Evolutionary conservation across 2,329 filamentous ascomycete species (phyloP).

Genomic region (Trichoderma koningii): DNA sequence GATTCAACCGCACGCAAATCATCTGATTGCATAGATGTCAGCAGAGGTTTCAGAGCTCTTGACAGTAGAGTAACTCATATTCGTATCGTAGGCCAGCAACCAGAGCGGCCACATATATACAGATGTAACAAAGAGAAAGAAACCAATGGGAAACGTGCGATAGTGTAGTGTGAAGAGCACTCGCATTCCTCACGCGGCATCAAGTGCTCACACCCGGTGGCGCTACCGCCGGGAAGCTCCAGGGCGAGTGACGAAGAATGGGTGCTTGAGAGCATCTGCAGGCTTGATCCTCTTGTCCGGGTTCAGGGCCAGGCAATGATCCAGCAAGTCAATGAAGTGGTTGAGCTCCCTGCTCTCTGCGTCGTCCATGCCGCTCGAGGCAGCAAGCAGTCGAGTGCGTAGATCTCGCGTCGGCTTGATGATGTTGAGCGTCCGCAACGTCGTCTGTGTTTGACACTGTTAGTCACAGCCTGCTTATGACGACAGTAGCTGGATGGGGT

Average conservation of each 20-base stretch:
- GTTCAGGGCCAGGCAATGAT: slow-evolving; percentile 85
- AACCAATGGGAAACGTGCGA: neutral
- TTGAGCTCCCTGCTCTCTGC: slow-evolving; percentile 75
- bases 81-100: neutral
- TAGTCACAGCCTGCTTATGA: neutral
- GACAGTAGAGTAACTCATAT: neutral
- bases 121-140: neutral
- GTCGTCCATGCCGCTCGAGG: slow-evolving; percentile 72
- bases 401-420: slow-evolving; percentile 80
- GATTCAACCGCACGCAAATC: neutral
- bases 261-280: slow-evolving; percentile 81
- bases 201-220: neutral
- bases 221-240: slow-evolving; percentile 34
- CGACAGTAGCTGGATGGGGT: neutral
- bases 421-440: slow-evolving; percentile 66
- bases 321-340: slow-evolving; percentile 82
- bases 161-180: neutral
- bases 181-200: neutral
- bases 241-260: slow-evolving; percentile 66
- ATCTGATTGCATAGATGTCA: neutral
- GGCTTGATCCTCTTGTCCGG: slow-evolving; percentile 91
- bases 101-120: neutral
- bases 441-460: slow-evolving; percentile 52
- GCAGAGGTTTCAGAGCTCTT: neutral
- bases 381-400: slow-evolving; percentile 74